Conservation (phyloP, 257 asterid species). For the Henckelia pumila region DNA sequence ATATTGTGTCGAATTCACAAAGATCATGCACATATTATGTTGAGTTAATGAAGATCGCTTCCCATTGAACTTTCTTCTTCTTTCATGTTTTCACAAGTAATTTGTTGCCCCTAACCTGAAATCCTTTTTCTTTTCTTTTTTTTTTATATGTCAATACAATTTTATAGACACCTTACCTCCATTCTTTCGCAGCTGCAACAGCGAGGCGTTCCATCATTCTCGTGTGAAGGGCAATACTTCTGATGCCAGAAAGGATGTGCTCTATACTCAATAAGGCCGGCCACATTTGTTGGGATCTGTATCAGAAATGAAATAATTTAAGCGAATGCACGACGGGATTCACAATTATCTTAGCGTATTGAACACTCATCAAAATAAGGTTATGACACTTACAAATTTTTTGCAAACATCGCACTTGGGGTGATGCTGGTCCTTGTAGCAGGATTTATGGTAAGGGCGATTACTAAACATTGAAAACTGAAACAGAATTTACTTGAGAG, state of each 20-base stretch:
- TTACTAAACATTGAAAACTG: slow-evolving; percentile 93
- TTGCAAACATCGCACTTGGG: slow-evolving; percentile 98
- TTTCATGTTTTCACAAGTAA: neutral
- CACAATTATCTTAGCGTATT: neutral
- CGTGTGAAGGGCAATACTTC: slow-evolving; percentile 94
- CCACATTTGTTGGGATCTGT: slow-evolving; percentile 85
- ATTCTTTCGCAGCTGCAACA: slow-evolving; percentile 97
- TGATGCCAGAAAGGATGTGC: slow-evolving; percentile 99
- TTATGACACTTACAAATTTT: slow-evolving; percentile 62
- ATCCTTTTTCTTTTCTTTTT: no score
- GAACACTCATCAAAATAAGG: neutral
- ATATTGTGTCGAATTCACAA: neutral
- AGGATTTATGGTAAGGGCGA: slow-evolving; percentile 83
- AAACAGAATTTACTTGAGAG: slow-evolving; percentile 24
- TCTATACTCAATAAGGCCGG: slow-evolving; percentile 92
- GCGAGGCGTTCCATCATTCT: slow-evolving; percentile 91
- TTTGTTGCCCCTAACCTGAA: neutral
- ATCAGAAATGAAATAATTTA: slow-evolving; percentile 21
- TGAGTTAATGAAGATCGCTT: neutral
- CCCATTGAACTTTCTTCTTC: neutral
- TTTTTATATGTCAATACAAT: neutral
- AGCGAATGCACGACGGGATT: neutral
- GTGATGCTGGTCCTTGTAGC: slow-evolving; percentile 90
- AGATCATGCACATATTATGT: neutral
- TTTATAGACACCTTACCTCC: slow-evolving; percentile 55